Conservation (phyloP, 768 basidiomycete species). For the Daedalea quercina region DNA sequence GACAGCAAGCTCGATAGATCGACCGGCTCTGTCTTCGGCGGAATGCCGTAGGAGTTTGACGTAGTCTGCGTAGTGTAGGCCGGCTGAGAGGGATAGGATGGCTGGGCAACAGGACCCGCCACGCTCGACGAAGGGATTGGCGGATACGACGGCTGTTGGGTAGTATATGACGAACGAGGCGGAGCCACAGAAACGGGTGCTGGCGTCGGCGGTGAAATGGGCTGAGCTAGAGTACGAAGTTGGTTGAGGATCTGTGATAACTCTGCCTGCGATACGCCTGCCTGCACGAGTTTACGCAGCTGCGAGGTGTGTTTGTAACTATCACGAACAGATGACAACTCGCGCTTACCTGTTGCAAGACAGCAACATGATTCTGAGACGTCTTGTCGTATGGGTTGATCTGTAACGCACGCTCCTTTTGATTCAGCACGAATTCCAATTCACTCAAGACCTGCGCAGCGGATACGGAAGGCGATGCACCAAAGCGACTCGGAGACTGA, state of each 20-base stretch:
- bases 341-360: slow-evolving; percentile 66
- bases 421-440: slow-evolving; percentile 73
- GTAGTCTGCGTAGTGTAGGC: slow-evolving; percentile 1
- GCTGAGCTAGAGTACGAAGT: slow-evolving; percentile 54
- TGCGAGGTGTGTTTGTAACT: slow-evolving; percentile 18
- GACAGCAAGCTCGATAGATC: slow-evolving; percentile 25
- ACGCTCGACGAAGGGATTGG: slow-evolving; percentile 26
- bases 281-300: slow-evolving; percentile 69
- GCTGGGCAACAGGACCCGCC: slow-evolving; percentile 25
- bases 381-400: slow-evolving; percentile 65
- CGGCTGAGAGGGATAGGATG: slow-evolving; percentile 18
- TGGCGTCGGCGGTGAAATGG: slow-evolving; percentile 26
- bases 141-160: slow-evolving; percentile 14
- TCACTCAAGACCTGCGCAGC: slow-evolving; percentile 79
- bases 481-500: slow-evolving; percentile 12
- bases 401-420: slow-evolving; percentile 72
- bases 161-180: slow-evolving; percentile 12
- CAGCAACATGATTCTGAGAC: slow-evolving; percentile 65
- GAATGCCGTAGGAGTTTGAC: slow-evolving; percentile 1
- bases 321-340: slow-evolving; percentile 15
- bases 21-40: slow-evolving; percentile 26
- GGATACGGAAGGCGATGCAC: slow-evolving; percentile 43
- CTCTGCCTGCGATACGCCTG: slow-evolving; percentile 76
- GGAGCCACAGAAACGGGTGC: slow-evolving; percentile 9
- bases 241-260: slow-evolving; percentile 70